Conservation (phyloP, 225 moss, liverwort and hornwort species). For the Sphagnum contortum region DNA sequence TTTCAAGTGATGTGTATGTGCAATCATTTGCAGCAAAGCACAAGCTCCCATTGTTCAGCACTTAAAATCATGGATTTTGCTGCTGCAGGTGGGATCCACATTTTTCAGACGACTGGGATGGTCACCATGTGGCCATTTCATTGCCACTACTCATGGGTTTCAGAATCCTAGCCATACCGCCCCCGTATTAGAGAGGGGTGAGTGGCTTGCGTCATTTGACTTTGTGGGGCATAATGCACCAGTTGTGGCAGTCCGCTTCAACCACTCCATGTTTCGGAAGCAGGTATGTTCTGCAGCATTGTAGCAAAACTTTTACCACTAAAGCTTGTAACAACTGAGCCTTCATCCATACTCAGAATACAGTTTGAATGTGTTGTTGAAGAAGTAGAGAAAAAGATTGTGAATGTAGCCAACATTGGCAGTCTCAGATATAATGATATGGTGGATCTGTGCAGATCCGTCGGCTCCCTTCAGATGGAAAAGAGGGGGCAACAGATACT, state of each 20-base stretch:
- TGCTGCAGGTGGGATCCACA: conserved; percentile 68
- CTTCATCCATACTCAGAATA: too few relatives aligned
- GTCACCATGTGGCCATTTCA: conserved; percentile 98
- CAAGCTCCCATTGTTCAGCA: too few relatives aligned
- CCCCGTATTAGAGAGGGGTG: conserved; percentile 92
- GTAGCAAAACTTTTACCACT: too few relatives aligned
- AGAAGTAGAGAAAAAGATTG: too few relatives aligned
- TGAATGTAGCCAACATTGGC: too few relatives aligned
- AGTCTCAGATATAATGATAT: background rate
- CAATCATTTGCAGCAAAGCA: too few relatives aligned
- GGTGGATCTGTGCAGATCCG: background rate
- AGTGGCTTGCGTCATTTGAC: conserved; percentile 96
- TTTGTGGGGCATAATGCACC: conserved; percentile 98
- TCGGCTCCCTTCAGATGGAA: conserved; percentile 7
- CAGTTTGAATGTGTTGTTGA: too few relatives aligned
- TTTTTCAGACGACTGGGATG: conserved; percentile 92
- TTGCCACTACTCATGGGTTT: conserved; percentile 93
- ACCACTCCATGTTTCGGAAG: conserved; percentile 92
- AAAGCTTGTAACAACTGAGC: too few relatives aligned
- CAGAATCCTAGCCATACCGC: conserved; percentile 98
- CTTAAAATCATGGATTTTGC: too few relatives aligned
- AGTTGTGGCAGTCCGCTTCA: conserved; percentile 93
- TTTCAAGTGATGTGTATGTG: too few relatives aligned
- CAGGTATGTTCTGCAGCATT: conserved; percentile 14
- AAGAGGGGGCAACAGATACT: conserved; percentile 9